Base-by-base conservation (phyloP, 805 yeast genomes). In the Ogataea neopini region DNA sequence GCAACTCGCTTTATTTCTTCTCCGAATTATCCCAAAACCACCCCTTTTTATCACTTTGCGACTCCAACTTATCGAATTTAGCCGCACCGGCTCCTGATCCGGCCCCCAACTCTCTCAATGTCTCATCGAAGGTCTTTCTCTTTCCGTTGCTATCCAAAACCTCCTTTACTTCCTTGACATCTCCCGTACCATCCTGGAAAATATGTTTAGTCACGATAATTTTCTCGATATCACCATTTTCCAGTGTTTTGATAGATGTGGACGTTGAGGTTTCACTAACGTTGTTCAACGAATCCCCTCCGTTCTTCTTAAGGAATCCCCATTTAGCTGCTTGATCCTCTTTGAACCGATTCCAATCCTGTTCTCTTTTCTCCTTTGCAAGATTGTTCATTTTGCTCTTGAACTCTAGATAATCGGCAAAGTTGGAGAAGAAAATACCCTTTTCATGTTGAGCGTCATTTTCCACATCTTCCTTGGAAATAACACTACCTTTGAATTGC, bases 321-420 rank as follows among this genome's bases (percentile, higher is more conserved):
- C 68, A 63, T 44, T 61, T 62, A 5, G 57, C 44, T 32, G 46
- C 52, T 44, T 60, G 62, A n/a, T 52, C 52, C 7, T 53, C 52
- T 30, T 52, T 55, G 55, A 59, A 57, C 32, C 54, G 43, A 4
- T 41, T 20, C 64, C 62, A 57, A 18, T 59, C 59, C 14, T 54
- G 29, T 13, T 50, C 44, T 51, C 73, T 70, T 51, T 74, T 72
- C 40, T 64, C 58, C 44, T 68, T 71, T n/a, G 72, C 58, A n/a
- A 72, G 57, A 45, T 72, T 70, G 43, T 67, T 72, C 80, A 81
- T 81, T 34, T 72, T 69, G n/a, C 74, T 63, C 57, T 75, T 78
- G 91, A 94, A 89, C 47, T 77, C 77, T 61, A 90, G 66, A 51
- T 76, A 80, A 29, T 80, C 85, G 22, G 81, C 80, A 62, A 78